Evolutionary conservation across 306 rosid species (phyloP), one percentile per base, ranked within the genome.

Genomic region (Vachellia pachyceras): DNA sequence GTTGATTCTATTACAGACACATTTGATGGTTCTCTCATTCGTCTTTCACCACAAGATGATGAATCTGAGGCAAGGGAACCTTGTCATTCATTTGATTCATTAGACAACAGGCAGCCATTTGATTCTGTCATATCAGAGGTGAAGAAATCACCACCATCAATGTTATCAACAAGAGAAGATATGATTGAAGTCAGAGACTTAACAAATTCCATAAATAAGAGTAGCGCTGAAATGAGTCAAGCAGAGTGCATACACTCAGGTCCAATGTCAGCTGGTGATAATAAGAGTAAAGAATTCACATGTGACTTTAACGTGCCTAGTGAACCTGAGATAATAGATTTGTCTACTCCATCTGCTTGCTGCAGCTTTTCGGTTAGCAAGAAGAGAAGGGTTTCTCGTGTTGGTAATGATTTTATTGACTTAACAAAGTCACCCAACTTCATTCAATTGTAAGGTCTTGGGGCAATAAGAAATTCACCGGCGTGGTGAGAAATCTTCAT

Each of bases 301-400:
- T 76, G 76, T 41, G 80, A 52, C 60, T 47, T 49, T 63, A 12
- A 49, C 46, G 55, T 76, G 77, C 89, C 90, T 25, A 66, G 61
- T 69, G 90, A 83, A 60, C 89, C 84, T 46, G 99, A 92, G 76
- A 72, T 95, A 50, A 86, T 95, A 42, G 98, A 95, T 83, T 55
- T 95, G 86, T 84, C 89, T 44, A 91, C 96, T 8, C 99, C 99
- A 66, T 85, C 99, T 54, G 92, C 99, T 6, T 66, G 82, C 61
- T 84, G 93, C 82, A 83, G 57, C 4, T 61, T 87, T 82, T 69
- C 85, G 35, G 80, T 71, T 1, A 82, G 86, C 36, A 84, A 84
- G 84, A 94, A 84, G 85, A 88, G 95, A 77, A 92, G 89, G 85
- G 73, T 84, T 85, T 49, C 87, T 22, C 35, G 82, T 29, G 74